A percentile compares a stretch with the other conserved stretches of the same genome.
phyloP scores from a whole-genome alignment of 2,329 filamentous ascomycete genomes.

The Whalleya microplaca region DNA sequence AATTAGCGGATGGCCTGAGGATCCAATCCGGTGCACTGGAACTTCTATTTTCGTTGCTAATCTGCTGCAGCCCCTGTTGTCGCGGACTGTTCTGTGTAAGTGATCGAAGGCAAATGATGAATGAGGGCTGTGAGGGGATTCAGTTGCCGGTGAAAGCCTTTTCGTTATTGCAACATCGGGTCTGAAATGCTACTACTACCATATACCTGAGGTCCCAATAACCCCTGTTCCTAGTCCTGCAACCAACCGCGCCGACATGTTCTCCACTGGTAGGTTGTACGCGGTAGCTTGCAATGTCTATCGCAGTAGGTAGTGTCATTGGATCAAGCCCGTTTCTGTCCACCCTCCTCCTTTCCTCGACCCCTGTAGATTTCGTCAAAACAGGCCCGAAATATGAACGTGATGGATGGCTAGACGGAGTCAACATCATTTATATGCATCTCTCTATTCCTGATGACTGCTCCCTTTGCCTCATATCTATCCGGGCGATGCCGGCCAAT shows the following conservation, averaged over 20 bases:
- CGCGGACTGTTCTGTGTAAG: background rate
- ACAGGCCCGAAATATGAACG: background rate
- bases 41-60: background rate
- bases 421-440: background rate
- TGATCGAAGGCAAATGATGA: background rate
- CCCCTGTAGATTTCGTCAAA: background rate
- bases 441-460: background rate
- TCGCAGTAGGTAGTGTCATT: background rate
- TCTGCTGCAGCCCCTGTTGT: background rate
- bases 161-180: background rate
- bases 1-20: background rate
- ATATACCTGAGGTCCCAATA: no score
- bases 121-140: background rate
- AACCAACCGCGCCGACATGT: slow-evolving; percentile 6
- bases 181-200: background rate
- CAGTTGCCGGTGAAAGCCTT: background rate
- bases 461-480: background rate
- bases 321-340: background rate
- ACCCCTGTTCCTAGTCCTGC: background rate
- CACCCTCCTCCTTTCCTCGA: no score
- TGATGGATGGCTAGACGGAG: background rate
- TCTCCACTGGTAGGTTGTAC: no score
- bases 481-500: background rate
- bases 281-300: background rate
- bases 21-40: slow-evolving; percentile 1